Percentiles rank a stretch among this genome's conserved stretches.
Evolutionary conservation across 805 yeast genomes (phyloP).

Genomic region (Ogataea trehaloabstinens): DNA sequence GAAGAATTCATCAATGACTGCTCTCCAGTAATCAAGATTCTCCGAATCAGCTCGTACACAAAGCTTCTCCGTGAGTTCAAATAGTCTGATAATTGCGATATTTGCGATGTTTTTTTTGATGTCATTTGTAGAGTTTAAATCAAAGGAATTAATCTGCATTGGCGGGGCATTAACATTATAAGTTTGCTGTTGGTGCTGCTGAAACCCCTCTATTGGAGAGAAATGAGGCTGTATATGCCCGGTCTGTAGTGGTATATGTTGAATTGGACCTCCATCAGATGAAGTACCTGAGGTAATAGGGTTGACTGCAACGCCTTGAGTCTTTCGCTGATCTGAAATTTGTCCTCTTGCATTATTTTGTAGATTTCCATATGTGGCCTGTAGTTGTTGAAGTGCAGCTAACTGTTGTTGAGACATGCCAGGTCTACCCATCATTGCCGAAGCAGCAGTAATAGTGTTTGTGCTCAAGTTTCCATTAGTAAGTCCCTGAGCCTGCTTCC

Average conservation of each 20-base stretch:
- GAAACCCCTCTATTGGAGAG: slow-evolving; percentile 1
- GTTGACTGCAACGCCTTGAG: slow-evolving; percentile 3
- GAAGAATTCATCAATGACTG: slow-evolving; percentile 48
- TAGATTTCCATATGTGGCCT: slow-evolving; percentile 29
- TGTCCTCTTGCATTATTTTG: slow-evolving; percentile 25
- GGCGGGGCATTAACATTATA: slow-evolving; percentile 5
- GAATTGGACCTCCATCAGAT: background rate
- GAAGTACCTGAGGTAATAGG: background rate
- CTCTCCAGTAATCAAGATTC: slow-evolving; percentile 49
- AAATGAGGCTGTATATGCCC: background rate
- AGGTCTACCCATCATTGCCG: slow-evolving; percentile 25
- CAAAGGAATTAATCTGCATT: slow-evolving; percentile 9
- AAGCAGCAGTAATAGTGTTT: slow-evolving; percentile 25
- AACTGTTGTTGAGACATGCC: slow-evolving; percentile 26
- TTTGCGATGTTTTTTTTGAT: slow-evolving; percentile 38
- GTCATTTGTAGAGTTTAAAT: slow-evolving; percentile 20
- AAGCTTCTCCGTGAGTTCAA: slow-evolving; percentile 47
- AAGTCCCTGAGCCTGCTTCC: slow-evolving; percentile 22
- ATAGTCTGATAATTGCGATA: slow-evolving; percentile 47
- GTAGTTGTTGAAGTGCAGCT: slow-evolving; percentile 27
- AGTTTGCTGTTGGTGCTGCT: slow-evolving; percentile 2
- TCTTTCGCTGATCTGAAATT: slow-evolving; percentile 18
- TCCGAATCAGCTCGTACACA: slow-evolving; percentile 41
- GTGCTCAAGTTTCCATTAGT: slow-evolving; percentile 12
- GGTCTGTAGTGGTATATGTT: background rate